Evolutionary conservation across 2,329 filamentous ascomycete genomes (phyloP), one percentile per base, ranked within the genome.

Genomic region (Penicillium sp.): DNA sequence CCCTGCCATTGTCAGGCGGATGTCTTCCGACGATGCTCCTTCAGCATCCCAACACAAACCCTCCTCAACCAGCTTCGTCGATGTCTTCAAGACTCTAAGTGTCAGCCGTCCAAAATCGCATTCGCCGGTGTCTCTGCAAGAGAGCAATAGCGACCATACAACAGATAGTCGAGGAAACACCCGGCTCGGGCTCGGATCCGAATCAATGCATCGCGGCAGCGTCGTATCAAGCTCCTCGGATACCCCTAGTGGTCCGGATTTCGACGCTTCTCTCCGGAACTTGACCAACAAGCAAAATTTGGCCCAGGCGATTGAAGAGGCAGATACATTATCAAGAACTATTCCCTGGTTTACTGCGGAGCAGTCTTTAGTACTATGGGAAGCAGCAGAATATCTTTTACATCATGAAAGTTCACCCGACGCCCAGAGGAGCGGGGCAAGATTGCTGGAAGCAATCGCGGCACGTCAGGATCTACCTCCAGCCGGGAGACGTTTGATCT

Each of bases 1-100:
- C 48, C 39, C 50, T 47, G 38, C 55, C 53, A 59, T 48, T 44
- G 44, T 42, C 24, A 51, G 47, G 64, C 68, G 71, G 63, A 74
- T 75, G 72, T 70, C 69, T 71, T 65, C 71, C 64, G 72, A 73
- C 60, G 70, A 75, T 73, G 72, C 58, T 67, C 61, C 63, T 64
- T 60, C 64, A 53, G 58, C 64, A 46, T 64, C 68, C 27, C 64
- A 69, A 52, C 62, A 66, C 51, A 72, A 71, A 58, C 55, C 66
- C 41, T 65, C 70, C 48, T 65, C 71, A 48, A 69, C 70, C 27
- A 72, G 63, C 53, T 69, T 74, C 55, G 70, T 70, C 50, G 71
- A 74, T 68, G 73, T 75, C 33, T 73, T 74, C 57, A 73, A 73
- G 57, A 72, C 71, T 36, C 48, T 75, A 74, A 69, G 67, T 51